These are phyloP conservation scores for Solanum aculeatissimum DNA, from an alignment of 305 asterid genomes.

Conservation along the genomic window DNA sequence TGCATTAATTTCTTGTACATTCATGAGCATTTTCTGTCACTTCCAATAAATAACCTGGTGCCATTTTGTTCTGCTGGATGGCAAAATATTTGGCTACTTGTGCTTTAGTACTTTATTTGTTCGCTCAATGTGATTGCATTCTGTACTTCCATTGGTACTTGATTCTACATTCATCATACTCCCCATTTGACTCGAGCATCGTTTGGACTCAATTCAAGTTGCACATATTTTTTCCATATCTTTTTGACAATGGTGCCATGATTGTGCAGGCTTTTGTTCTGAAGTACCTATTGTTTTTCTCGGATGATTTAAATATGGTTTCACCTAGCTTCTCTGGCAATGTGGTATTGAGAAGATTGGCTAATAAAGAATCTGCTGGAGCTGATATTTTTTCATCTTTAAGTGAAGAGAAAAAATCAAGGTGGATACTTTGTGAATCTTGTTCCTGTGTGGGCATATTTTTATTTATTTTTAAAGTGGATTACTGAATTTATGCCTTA, in stretches of 20 bases:
- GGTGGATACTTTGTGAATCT: conserved; percentile 26
- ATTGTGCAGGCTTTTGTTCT: conserved; percentile 88
- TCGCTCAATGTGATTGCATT: not conserved
- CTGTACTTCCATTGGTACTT: not conserved
- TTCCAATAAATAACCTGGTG: not conserved
- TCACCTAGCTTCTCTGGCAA: conserved; percentile 10
- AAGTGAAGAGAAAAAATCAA: conserved; percentile 62
- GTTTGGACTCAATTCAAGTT: not conserved
- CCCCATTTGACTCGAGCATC: not conserved
- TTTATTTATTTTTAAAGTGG: not conserved
- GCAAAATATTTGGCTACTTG: not conserved
- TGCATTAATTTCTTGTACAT: not conserved
- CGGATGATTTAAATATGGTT: conserved; percentile 36
- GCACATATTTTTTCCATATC: not conserved
- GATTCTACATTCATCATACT: not conserved
- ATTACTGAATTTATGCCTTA: not conserved
- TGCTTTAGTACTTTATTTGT: not conserved
- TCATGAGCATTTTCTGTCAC: not conserved
- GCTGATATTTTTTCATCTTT: conserved; percentile 52
- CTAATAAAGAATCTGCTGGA: conserved; percentile 36
- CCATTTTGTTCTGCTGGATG: not conserved
- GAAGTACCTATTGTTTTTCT: conserved; percentile 60
- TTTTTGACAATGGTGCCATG: conserved; percentile 13
- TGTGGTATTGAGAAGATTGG: conserved; percentile 17
- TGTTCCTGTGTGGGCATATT: not conserved